Evolutionary conservation across 1,284 basidiomycete species (phyloP), one percentile per base, ranked within the genome.

Genomic region (Microbotryomycetes sp.): DNA sequence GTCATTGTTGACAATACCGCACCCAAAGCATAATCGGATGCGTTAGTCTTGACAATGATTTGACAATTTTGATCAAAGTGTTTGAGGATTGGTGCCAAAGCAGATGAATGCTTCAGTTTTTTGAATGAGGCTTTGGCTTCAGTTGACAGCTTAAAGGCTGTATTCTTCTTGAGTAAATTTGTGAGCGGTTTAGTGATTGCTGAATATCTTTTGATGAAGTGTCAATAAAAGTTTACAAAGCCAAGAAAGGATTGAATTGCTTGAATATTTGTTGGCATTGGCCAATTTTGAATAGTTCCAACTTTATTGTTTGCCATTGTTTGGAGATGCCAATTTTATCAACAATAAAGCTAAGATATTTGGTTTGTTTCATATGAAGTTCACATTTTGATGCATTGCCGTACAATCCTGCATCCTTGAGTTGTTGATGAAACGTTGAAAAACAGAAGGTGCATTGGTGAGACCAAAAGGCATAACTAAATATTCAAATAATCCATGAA

Each of bases 391-490:
- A 9, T 1, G 49, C 31, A 22, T 50, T 46, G 50, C 9, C 1
- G 42, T 36, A 65, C 1, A 66, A 48, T n/a, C 46, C 49, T n/a
- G 42, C 19, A 12, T 72, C 49, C 0, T 70, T 49, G 0, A 82
- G 73, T 15, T 74, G 58, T 76, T 73, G 57, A 75, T 71, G 31
- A 74, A 65, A n/a, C 58, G 58, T 56, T 78, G 76, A 66, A 77
- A 76, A 0, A 71, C 66, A 1, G 76, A 72, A 0, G 78, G 78
- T 0, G 75, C 76, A 62, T 80, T 80, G 50, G 73, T 76, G 5
- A 79, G 68, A 0, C 79, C 75, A 55, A 79, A 79, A 0, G 75
- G 76, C 75, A 80, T 76, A 30, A 80, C 76, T 2, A 70, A 58
- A 58, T 67, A 77, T 65, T 80, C 74, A 63, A 74, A 80, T 4